Base-by-base conservation (phyloP, 2,329 filamentous ascomycete genomes). In the Cladophialophora chaetospira region DNA sequence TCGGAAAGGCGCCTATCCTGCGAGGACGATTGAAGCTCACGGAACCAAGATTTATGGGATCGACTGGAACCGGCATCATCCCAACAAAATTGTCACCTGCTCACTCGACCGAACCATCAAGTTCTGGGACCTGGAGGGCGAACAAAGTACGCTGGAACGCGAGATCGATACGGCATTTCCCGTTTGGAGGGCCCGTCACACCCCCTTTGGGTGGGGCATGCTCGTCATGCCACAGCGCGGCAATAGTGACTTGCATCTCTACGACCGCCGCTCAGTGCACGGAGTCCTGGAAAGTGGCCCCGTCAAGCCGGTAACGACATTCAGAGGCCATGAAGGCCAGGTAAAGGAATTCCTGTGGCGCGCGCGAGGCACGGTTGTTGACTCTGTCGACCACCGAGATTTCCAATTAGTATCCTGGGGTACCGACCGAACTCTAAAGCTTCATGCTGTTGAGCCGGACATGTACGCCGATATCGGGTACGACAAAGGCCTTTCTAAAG, bases 391-490 rank as follows among this genome's bases (percentile, higher is more conserved):
- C 66, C 79, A 91, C 60, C 84, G 93, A 65, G 92, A 97, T 50
- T 97, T 96, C 62, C 92, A 97, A 71, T 79, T 97, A 15, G 89
- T 97, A 0, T 92, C 92, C 0, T 97, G 92, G 92, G 91, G 91
- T 23, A 87, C 89, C 46, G 93, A 97, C 70, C 88, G 88, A 63
- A 84, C 91, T 67, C 77, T 97, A 26, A 86, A 88, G 46, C 78
- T 97, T 25, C 89, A 96, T 68, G 86, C 85, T 45, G 82, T 91
- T 17, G 82, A 89, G 36, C 75, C 83, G 1, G 76, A 84, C 23
- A 77, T 86, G 26, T 76, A 94, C 0, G 78, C 83, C 56, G 78
- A 82, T 1, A 87, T 95, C 13, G 90, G 89, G 2, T 88, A 89
- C 69, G 77, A 84, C 43, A 90, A 87, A 68, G 90, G 89, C 3